Evolutionary conservation across 768 basidiomycete species (phyloP).

Genomic region (Rhodosporidiobolus odoratus): DNA sequence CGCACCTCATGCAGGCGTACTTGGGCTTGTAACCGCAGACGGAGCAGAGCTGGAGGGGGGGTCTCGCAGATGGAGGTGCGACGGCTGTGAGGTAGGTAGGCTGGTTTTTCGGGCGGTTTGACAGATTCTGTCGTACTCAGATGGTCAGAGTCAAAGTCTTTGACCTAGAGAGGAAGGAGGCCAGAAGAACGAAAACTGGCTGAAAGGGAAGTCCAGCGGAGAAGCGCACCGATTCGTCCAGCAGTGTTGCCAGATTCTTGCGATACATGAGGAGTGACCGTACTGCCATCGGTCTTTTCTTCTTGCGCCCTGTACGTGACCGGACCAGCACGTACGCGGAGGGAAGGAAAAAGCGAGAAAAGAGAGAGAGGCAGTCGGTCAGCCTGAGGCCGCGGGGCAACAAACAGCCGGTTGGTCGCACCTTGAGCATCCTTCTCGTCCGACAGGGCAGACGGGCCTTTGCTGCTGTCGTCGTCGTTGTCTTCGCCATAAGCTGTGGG

Average conservation of each 20-base stretch:
- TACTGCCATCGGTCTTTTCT: conserved; percentile 75
- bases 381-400: too few species aligned
- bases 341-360: conserved; percentile 46
- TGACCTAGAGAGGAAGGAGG: not conserved
- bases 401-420: too few species aligned
- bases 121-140: conserved; percentile 44
- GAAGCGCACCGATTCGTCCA: conserved; percentile 71
- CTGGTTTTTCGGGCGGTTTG: conserved; percentile 48
- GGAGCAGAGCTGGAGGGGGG: conserved; percentile 69
- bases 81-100: conserved; percentile 69
- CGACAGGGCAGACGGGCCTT: conserved; percentile 3
- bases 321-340: too few species aligned
- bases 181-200: not conserved
- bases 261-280: conserved; percentile 74
- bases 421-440: conserved; percentile 45
- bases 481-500: conserved; percentile 48
- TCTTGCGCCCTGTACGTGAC: conserved; percentile 58
- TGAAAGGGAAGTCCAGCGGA: not conserved
- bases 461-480: conserved; percentile 13
- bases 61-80: conserved; percentile 58
- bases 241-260: conserved; percentile 65
- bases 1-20: conserved; percentile 71
- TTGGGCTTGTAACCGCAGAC: conserved; percentile 79
- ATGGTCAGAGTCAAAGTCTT: not conserved
- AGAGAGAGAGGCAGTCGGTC: too few species aligned